These are phyloP conservation scores for Trifolium fragiferum DNA, from an alignment of 306 rosid genomes.

Conservation along the genomic window DNA sequence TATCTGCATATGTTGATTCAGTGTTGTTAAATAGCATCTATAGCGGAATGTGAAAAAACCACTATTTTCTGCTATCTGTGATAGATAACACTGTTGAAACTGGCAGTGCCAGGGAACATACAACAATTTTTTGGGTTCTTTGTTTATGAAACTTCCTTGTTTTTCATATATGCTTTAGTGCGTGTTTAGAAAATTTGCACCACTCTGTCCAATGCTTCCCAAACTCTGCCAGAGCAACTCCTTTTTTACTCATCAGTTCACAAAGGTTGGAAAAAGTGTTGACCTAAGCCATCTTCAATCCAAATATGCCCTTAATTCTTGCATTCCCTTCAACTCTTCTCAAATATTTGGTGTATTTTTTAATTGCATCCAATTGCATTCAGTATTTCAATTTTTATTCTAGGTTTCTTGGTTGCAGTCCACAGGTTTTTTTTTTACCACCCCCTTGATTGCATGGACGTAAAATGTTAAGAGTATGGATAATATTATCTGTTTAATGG, in stretches of 20 bases:
- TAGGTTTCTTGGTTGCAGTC: background rate
- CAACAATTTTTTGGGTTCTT: background rate
- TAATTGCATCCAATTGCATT: background rate
- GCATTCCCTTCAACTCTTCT: background rate
- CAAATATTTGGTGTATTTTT: constrained; percentile 6
- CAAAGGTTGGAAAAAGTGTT: background rate
- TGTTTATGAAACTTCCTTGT: background rate
- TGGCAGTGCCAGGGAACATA: background rate
- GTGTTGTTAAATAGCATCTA: background rate
- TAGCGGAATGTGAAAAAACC: background rate
- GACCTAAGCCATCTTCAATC: background rate
- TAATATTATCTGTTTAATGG: background rate
- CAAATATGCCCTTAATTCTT: background rate
- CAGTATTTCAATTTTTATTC: background rate
- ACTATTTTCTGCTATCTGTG: background rate
- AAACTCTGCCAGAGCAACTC: background rate
- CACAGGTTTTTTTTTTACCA: constrained; percentile 19
- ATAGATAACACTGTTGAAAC: background rate
- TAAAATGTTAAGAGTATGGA: background rate
- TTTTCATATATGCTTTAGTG: background rate
- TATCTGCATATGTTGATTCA: background rate
- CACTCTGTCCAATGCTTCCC: background rate
- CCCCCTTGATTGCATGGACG: background rate
- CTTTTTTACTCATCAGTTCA: background rate
- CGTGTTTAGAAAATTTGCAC: background rate